Evolutionary conservation across 495 filamentous ascomycete genomes (phyloP).

Genomic region (Podospora tetraspora): DNA sequence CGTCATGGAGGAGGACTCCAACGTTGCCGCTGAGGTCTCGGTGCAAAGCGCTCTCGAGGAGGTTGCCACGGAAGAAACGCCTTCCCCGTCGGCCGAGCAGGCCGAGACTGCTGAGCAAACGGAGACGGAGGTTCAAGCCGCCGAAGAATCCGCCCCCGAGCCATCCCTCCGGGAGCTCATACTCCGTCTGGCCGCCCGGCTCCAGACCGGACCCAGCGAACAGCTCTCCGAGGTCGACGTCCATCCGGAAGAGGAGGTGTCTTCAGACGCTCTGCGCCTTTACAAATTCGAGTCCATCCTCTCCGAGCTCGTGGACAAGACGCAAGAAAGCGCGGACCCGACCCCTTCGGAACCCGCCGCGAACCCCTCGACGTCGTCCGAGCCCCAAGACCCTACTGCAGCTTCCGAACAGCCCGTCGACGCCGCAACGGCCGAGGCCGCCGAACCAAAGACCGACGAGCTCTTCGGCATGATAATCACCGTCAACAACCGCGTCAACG

Average conservation of each 20-base stretch:
- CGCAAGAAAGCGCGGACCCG: slow-evolving; percentile 2
- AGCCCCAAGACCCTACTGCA: not conserved
- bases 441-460: slow-evolving; percentile 12
- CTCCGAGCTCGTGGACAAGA: slow-evolving; percentile 32
- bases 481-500: slow-evolving; percentile 69
- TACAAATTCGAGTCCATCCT: slow-evolving; percentile 38
- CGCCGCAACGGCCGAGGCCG: not conserved
- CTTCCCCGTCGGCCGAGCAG: not conserved
- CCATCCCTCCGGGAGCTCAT: slow-evolving; percentile 29
- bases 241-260: slow-evolving; percentile 6
- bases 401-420: slow-evolving; percentile 6
- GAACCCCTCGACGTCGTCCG: not conserved
- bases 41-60: not conserved
- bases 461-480: slow-evolving; percentile 57
- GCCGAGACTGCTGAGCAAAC: slow-evolving; percentile 16
- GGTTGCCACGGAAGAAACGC: not conserved
- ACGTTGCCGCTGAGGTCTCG: not conserved
- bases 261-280: slow-evolving; percentile 29
- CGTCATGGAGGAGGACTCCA: slow-evolving; percentile 4
- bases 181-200: slow-evolving; percentile 20
- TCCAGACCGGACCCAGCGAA: slow-evolving; percentile 8
- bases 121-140: slow-evolving; percentile 13
- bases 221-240: not conserved
- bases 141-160: slow-evolving; percentile 6
- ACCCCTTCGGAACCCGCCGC: not conserved